phyloP scores from a whole-genome alignment of 305 asterid species.

The Rubia balearica region DNA sequence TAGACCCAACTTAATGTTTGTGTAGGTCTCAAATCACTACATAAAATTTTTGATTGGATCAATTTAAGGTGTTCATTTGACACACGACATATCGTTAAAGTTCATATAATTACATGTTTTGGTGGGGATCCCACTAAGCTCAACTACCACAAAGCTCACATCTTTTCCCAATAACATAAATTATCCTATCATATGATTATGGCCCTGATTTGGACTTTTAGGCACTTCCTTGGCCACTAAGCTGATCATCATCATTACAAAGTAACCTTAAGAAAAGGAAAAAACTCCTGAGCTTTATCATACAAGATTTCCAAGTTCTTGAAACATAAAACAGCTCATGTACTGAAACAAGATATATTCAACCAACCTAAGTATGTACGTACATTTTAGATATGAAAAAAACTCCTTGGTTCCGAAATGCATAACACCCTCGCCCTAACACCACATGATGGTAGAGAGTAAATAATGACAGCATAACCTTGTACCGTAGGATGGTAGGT shows the following conservation, averaged over 20 bases:
- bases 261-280: background rate
- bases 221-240: background rate
- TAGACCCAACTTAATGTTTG: too few species aligned
- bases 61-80: too few species aligned
- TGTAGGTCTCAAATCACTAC: too few species aligned
- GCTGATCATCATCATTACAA: background rate
- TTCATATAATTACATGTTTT: too few species aligned
- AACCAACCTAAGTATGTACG: background rate
- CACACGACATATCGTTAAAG: background rate
- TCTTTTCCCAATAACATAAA: background rate
- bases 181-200: background rate
- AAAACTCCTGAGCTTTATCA: background rate
- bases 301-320: background rate
- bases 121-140: background rate
- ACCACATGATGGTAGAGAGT: too few species aligned
- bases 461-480: too few species aligned
- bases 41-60: too few species aligned
- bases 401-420: background rate
- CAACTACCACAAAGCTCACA: background rate
- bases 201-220: background rate
- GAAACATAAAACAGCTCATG: background rate
- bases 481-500: too few species aligned
- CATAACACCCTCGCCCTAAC: too few species aligned
- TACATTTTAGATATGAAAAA: background rate
- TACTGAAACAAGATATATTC: background rate